Conservation (phyloP, 2,329 filamentous ascomycete species). For the Diaporthe nobilis region DNA sequence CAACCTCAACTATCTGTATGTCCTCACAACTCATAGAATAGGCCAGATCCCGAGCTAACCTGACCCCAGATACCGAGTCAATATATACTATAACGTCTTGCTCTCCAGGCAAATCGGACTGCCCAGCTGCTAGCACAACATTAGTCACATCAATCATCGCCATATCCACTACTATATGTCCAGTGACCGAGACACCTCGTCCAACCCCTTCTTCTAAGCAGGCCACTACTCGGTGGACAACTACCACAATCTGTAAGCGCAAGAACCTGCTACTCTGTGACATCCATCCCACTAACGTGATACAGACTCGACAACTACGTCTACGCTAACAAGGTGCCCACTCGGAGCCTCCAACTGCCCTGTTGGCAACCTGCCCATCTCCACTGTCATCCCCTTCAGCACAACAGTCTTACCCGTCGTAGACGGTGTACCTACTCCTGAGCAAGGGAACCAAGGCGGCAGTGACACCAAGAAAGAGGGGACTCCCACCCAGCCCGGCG, state of each 20-base stretch:
- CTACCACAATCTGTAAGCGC: conserved; percentile 13
- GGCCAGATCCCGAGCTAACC: background rate
- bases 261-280: fast-evolving
- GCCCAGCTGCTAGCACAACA: background rate
- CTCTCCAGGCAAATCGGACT: background rate
- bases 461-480: background rate
- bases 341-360: background rate
- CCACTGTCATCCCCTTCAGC: conserved; percentile 2
- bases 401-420: background rate
- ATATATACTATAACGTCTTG: background rate
- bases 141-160: background rate
- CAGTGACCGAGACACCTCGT: background rate
- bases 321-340: background rate
- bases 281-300: background rate
- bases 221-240: background rate
- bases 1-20: conserved; percentile 17
- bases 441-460: background rate
- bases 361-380: background rate
- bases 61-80: background rate
- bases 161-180: conserved; percentile 1
- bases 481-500: background rate
- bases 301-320: conserved; percentile 2
- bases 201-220: background rate
- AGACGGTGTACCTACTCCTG: no score
- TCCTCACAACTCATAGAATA: background rate